A percentile compares a stretch with the other conserved stretches of the same genome.
phyloP scores from a whole-genome alignment of 2,329 filamentous ascomycete genomes.

The Nigrospora oryzae region DNA sequence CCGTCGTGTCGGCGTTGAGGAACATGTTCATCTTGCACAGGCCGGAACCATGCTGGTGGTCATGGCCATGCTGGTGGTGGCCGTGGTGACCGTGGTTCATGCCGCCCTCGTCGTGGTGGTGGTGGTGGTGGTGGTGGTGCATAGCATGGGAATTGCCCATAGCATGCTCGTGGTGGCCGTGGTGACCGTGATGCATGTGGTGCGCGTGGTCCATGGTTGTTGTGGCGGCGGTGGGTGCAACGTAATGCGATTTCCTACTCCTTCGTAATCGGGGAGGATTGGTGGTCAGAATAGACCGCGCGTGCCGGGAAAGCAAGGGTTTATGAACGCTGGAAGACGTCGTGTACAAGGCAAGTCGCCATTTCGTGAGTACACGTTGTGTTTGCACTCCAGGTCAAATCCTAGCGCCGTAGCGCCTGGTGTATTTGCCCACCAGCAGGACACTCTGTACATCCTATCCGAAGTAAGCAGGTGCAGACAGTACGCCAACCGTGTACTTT shows the following conservation, averaged over 20 bases:
- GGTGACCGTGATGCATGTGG: background rate
- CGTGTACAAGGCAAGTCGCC: too few species aligned
- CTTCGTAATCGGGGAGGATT: background rate
- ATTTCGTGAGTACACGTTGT: too few species aligned
- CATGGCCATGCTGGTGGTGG: background rate
- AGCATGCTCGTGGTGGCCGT: background rate
- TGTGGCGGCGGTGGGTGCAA: background rate
- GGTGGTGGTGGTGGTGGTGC: background rate
- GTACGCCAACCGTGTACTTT: too few species aligned
- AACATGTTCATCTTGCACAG: conserved; percentile 2
- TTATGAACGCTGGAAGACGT: too few species aligned
- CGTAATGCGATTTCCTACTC: background rate
- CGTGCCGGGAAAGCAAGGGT: too few species aligned
- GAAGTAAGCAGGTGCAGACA: too few species aligned
- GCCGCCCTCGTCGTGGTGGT: background rate
- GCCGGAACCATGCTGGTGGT: background rate
- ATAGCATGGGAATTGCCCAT: background rate
- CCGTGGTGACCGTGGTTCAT: background rate
- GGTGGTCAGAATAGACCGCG: too few species aligned
- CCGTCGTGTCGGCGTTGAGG: conserved; percentile 1
- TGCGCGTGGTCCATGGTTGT: background rate
- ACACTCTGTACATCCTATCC: too few species aligned
- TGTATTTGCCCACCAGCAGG: too few species aligned
- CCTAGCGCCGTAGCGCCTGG: too few species aligned
- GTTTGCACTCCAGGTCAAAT: too few species aligned